A percentile compares a stretch with the other conserved stretches of the same genome.
Evolutionary conservation across 2,329 filamentous ascomycete genomes (phyloP).

Genomic region (Geosmithia flava): DNA sequence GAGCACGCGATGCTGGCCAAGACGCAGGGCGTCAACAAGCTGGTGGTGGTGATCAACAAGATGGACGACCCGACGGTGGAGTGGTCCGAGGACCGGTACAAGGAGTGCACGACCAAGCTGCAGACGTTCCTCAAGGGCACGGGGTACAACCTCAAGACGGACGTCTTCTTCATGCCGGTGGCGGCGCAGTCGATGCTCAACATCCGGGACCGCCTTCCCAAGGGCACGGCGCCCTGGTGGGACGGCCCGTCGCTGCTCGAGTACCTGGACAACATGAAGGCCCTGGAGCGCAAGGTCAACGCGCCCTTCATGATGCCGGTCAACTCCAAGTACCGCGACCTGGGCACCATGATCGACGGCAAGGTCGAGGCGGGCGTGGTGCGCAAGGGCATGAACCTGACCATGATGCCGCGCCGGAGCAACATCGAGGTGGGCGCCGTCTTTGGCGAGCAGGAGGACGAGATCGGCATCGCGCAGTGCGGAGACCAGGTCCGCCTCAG

Average conservation of each 20-base stretch:
- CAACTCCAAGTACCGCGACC: conserved; percentile 89
- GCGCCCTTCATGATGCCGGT: conserved; percentile 99
- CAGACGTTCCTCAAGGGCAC: conserved; percentile 78
- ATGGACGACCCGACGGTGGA: conserved; percentile 97
- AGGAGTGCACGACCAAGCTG: conserved; percentile 87
- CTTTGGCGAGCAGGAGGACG: conserved; percentile 94
- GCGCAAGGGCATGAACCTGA: conserved; percentile 74
- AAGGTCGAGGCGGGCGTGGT: conserved; percentile 92
- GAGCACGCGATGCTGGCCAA: conserved; percentile 98
- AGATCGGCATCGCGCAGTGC: conserved; percentile 68
- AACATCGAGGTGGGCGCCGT: conserved; percentile 70
- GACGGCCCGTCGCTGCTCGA: conserved; percentile 84
- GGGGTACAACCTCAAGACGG: conserved; percentile 88
- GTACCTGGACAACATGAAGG: conserved; percentile 87
- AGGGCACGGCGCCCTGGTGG: conserved; percentile 70
- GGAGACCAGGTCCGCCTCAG: conserved; percentile 92
- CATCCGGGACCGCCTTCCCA: conserved; percentile 79
- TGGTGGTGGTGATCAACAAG: conserved; percentile 94
- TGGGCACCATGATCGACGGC: conserved; percentile 95
- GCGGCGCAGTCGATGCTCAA: conserved; percentile 77
- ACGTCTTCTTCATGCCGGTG: conserved; percentile 92
- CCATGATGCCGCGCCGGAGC: conserved; percentile 95
- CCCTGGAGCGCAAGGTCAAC: conserved; percentile 89
- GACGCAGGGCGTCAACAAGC: conserved; percentile 95
- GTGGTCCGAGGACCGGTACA: conserved; percentile 87